Percentiles rank a stretch among this genome's conserved stretches.
Conservation (phyloP, 352 stramenopile species). For the Phytopythium boreale region DNA sequence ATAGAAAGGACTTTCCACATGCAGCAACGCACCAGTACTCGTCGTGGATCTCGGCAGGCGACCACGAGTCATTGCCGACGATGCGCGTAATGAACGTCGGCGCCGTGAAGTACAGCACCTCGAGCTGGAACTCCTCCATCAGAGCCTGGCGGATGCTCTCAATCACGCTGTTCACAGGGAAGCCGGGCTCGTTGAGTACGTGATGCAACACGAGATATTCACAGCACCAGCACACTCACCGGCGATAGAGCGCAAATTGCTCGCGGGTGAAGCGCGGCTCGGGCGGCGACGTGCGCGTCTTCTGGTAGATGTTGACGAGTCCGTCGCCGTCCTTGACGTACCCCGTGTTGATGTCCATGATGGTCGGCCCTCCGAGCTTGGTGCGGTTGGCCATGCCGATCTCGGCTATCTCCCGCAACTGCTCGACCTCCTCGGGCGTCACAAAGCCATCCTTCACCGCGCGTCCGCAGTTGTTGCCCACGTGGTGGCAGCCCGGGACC, state of each 20-base stretch:
- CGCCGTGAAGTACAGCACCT: conserved; percentile 89
- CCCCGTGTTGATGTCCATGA: conserved; percentile 91
- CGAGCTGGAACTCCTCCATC: conserved; percentile 76
- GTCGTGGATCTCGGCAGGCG: conserved; percentile 80
- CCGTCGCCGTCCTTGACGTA: conserved; percentile 85
- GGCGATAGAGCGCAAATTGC: conserved; percentile 81
- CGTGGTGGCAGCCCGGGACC: conserved; percentile 64
- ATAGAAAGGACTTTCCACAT: background rate
- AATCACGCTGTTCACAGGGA: conserved; percentile 40
- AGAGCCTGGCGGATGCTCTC: conserved; percentile 73
- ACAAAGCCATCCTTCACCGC: conserved; percentile 74
- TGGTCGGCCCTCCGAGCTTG: conserved; percentile 79
- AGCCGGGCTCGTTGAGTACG: background rate
- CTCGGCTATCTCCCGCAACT: conserved; percentile 79
- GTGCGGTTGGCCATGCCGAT: conserved; percentile 78
- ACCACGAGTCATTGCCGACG: conserved; percentile 82
- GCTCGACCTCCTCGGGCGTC: conserved; percentile 54
- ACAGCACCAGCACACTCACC: conserved; percentile 24
- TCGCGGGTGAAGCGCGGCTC: conserved; percentile 68
- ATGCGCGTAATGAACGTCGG: conserved; percentile 92
- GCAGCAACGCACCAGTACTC: conserved; percentile 79
- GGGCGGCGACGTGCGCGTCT: conserved; percentile 29
- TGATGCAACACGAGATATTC: background rate
- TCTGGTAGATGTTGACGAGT: conserved; percentile 90
- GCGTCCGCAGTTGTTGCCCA: conserved; percentile 62